phyloP scores from a whole-genome alignment of 75 land plant genomes.

The Picea glauca region DNA sequence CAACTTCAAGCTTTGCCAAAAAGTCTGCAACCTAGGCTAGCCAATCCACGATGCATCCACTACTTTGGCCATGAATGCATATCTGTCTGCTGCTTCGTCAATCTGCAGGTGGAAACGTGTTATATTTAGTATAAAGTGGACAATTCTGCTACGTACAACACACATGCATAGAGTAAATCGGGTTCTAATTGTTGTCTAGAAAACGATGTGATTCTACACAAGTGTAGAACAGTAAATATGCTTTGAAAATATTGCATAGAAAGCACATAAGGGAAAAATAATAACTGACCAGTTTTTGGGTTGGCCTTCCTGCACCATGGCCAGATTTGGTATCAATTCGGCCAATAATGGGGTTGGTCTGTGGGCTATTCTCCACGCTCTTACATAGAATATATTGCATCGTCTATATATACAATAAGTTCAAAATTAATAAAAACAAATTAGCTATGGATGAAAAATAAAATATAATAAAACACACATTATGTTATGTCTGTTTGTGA shows the following conservation, averaged over 20 bases:
- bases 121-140: too few species aligned
- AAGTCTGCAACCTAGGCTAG: conserved; percentile 8
- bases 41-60: conserved; percentile 65
- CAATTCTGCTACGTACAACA: too few species aligned
- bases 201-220: too few species aligned
- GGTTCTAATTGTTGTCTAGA: not conserved
- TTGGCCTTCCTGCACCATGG: conserved; percentile 93
- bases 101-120: conserved; percentile 44
- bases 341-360: conserved; percentile 87
- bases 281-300: conserved; percentile 70
- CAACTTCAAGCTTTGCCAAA: not conserved
- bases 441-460: not conserved
- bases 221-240: too few species aligned
- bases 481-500: not conserved
- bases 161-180: too few species aligned
- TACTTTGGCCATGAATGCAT: conserved; percentile 80
- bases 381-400: conserved; percentile 85
- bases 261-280: not conserved
- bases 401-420: conserved; percentile 44
- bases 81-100: conserved; percentile 81
- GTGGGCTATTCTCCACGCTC: conserved; percentile 62
- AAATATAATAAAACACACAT: too few species aligned
- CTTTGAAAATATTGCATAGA: not conserved
- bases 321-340: conserved; percentile 98
- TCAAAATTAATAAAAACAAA: not conserved